phyloP scores from a whole-genome alignment of 495 filamentous ascomycete genomes.

The Hypomontagnella monticulosa region DNA sequence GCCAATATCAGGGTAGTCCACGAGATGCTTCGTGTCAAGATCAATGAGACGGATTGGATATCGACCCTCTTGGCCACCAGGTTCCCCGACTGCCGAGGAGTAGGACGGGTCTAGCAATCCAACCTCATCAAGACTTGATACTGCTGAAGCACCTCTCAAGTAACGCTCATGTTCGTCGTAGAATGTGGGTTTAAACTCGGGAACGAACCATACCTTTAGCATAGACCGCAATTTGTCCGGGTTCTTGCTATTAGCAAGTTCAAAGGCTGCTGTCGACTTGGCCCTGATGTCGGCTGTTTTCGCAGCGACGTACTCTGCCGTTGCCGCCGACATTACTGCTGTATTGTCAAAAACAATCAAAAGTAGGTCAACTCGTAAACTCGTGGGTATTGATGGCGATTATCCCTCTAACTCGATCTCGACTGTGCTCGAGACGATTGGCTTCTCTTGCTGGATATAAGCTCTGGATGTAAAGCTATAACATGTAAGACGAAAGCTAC shows the following conservation, averaged over 20 bases:
- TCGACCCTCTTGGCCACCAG: constrained; percentile 27
- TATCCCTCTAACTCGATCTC: background rate
- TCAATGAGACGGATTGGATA: constrained; percentile 56
- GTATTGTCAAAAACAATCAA: background rate
- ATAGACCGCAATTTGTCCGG: constrained; percentile 45
- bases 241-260: constrained; percentile 36
- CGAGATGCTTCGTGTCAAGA: constrained; percentile 54
- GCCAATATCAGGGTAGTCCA: constrained; percentile 44
- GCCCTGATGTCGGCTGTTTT: constrained; percentile 28
- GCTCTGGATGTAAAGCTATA: constrained; percentile 7
- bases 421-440: background rate
- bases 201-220: constrained; percentile 45
- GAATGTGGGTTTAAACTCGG: constrained; percentile 45
- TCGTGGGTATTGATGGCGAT: background rate
- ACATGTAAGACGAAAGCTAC: background rate
- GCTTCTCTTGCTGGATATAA: background rate
- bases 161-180: constrained; percentile 26
- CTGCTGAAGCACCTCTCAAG: background rate
- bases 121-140: constrained; percentile 37
- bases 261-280: constrained; percentile 34
- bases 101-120: constrained; percentile 37
- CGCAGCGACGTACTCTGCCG: constrained; percentile 21
- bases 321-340: constrained; percentile 22
- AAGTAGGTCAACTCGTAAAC: background rate
- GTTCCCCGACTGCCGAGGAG: constrained; percentile 9